Evolutionary conservation across 345 rosid species (phyloP), one percentile per base, ranked within the genome.

Genomic region (Passiflora organensis): DNA sequence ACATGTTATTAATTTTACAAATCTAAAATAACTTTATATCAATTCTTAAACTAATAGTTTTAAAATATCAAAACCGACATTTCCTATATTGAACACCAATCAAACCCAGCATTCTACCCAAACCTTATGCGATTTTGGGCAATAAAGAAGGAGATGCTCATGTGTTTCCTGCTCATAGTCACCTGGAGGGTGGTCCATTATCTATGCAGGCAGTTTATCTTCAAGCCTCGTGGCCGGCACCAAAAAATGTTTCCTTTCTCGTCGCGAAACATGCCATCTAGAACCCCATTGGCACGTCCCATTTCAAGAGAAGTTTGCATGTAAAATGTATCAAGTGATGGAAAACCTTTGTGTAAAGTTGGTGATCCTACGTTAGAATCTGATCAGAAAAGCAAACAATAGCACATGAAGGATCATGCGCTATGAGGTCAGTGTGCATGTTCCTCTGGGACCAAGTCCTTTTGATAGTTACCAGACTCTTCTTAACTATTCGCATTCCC

Each of bases 381-480:
- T 37, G 25, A 48, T 22, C 13, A 23, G 38, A 23, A 20, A 28
- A 9, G 38, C 19, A 45, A 14, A 50, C 14, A 41, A 8, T 41
- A 43, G 76, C 76, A 72, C 76, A 72, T 72, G 72, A 69, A 62
- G 17, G 62, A 37, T 48, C 71, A 51, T 51, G 64, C 37, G 58
- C 19, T 32, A 24, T 32, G 53, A 63, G 66, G 44, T 53, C 71
- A 66, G 63, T 54, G n/a, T 54, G 58, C 56, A 55, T 46, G 66
- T 57, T 57, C 50, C 65, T 36, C 49, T 64, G 59, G 72, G 69
- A 15, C 55, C 67, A n/a, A n/a, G n/a, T 48, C 18, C 0, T 54
- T 41, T 43, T 54, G 65, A 72, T 51, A 34, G 32, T 51, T 61
- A 61, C 66, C 48, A 0, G 17, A 51, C 72, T 38, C 34, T n/a